Evolutionary conservation across 2,329 filamentous ascomycete species (phyloP), one percentile per base, ranked within the genome.

Genomic region (Nothomitra cinnamomea): DNA sequence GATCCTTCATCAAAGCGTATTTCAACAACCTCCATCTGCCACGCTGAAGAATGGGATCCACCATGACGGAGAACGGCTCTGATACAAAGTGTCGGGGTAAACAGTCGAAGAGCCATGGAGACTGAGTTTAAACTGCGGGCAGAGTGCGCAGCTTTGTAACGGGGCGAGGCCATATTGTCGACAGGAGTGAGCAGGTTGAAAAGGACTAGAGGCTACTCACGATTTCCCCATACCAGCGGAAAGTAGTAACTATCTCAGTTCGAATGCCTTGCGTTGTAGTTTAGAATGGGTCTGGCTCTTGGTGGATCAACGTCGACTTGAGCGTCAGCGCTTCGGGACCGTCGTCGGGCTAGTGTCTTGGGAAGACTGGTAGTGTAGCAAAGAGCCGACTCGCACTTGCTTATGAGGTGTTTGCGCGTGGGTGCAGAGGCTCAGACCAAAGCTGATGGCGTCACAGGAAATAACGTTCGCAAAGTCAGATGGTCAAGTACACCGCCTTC

Each of bases 161-260:
- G 15, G 25, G 35, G 32, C 47, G 35, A 43, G 19, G 38, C 55
- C n/a, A 43, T 47, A 42, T 51, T 41, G 51, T 43, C 22, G 52
- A 25, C 8, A 51, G 41, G 41, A 50, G 32, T 28, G 47, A 49
- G 54, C 45, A 43, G 25, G 40, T 22, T 8, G 21, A 25, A 25
- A 53, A 57, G 53, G 56, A 56, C 55, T 42, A 22, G n/a, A n/a
- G 54, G 48, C 50, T 24, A 73, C 73, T 72, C 66, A 76, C 73
- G 73, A 73, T 72, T 76, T 76, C 59, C 73, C 73, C 73, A 76
- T 76, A 53, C 21, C 19, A 53, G 36, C 22, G 17, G 19, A 8
- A 10, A 32, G 28, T 15, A 13, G 25, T 35, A 17, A 19, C 45
- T 19, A 10, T 28, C 25, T 28, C 17, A 49, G 45, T 17, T 19